Percentiles rank a stretch among this genome's conserved stretches.
These are phyloP conservation scores for Hondaea fermentalgiana DNA, from an alignment of 108 stramenopile genomes.

Conservation along the genomic window DNA sequence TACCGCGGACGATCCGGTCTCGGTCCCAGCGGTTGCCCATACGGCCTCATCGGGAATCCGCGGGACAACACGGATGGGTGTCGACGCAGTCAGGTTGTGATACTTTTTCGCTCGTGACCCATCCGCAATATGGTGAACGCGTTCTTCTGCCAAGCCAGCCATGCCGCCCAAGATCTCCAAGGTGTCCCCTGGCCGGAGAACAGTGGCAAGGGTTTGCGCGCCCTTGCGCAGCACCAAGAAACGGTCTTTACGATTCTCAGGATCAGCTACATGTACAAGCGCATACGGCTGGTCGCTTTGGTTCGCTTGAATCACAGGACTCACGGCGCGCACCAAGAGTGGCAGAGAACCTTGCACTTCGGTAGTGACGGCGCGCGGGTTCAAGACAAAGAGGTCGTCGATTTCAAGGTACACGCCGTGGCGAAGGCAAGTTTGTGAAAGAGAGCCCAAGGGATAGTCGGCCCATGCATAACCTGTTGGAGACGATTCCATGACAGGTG, in stretches of 20 bases:
- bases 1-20: too few species aligned
- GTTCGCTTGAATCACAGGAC: not conserved
- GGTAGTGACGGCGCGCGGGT: not conserved
- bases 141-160: too few species aligned
- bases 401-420: not conserved
- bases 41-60: too few species aligned
- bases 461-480: not conserved
- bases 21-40: too few species aligned
- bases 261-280: not conserved
- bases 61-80: too few species aligned
- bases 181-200: not conserved
- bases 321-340: not conserved
- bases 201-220: not conserved
- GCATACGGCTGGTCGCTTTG: not conserved
- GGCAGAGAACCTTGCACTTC: not conserved
- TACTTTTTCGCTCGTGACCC: too few species aligned
- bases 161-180: too few species aligned
- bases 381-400: not conserved
- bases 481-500: too few species aligned
- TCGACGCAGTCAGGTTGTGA: too few species aligned
- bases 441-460: not conserved
- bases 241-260: not conserved
- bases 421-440: not conserved
- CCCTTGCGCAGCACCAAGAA: not conserved
- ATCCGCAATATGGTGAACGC: too few species aligned